Conservation (phyloP, 2,329 filamentous ascomycete genomes). For the Sordariomycetes sp. region DNA sequence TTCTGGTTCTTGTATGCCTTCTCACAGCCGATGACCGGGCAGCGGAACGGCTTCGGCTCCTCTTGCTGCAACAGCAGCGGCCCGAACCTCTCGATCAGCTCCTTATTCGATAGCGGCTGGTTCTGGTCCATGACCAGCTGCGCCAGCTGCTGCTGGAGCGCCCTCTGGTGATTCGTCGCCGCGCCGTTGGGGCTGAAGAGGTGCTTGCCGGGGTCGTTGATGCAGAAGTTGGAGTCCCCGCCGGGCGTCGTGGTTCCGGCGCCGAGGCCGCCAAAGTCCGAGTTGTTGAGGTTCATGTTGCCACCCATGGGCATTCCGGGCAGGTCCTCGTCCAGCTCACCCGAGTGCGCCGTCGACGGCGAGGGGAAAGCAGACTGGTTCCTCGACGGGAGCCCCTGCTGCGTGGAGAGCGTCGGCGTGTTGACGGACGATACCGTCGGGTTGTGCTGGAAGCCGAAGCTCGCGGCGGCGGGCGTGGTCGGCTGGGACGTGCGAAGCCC, state of each 20-base stretch:
- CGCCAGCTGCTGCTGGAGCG: constrained; percentile 56
- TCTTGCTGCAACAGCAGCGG: constrained; percentile 58
- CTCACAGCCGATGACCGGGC: constrained; percentile 94
- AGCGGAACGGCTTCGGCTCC: constrained; percentile 95
- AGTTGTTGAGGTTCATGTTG: constrained; percentile 46
- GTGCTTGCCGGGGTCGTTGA: constrained; percentile 90
- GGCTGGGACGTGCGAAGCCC: constrained; percentile 79
- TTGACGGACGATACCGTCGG: constrained; percentile 96
- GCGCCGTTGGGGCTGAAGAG: constrained; percentile 79
- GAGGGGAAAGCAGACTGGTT: not conserved
- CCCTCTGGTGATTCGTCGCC: constrained; percentile 48
- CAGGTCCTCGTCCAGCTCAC: constrained; percentile 65
- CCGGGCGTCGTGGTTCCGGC: constrained; percentile 22
- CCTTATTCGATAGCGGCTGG: constrained; percentile 57
- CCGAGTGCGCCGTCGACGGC: constrained; percentile 25
- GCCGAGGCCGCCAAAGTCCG: constrained; percentile 38
- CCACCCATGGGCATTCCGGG: constrained; percentile 51
- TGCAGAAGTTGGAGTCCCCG: constrained; percentile 44
- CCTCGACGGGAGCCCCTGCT: constrained; percentile 37
- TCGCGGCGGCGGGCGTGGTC: constrained; percentile 68
- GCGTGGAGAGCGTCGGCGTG: constrained; percentile 79
- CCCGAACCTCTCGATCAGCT: constrained; percentile 44
- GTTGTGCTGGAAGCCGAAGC: constrained; percentile 78
- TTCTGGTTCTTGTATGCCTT: constrained; percentile 99
- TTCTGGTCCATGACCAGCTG: constrained; percentile 66